phyloP scores from a whole-genome alignment of 805 yeast species.

The Wickerhamomyces sydowiorum region DNA sequence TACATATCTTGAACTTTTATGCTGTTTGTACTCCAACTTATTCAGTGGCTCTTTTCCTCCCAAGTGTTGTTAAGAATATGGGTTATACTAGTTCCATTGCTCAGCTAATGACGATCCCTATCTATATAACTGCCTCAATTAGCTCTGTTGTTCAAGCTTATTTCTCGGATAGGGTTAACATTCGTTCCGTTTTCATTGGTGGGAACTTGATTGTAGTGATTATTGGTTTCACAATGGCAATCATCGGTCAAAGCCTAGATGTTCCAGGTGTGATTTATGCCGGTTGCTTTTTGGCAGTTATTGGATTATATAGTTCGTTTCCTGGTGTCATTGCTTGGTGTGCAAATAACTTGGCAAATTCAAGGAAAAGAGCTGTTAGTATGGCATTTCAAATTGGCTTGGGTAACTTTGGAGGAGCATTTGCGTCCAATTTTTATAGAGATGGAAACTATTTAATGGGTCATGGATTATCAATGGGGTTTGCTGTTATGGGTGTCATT shows the following conservation, averaged over 20 bases:
- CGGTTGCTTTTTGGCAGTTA: slow-evolving; percentile 25
- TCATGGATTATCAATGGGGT: slow-evolving; percentile 28
- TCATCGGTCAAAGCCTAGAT: slow-evolving; percentile 15
- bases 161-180: slow-evolving; percentile 11
- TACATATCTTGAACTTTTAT: slow-evolving; percentile 18
- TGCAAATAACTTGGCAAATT: slow-evolving; percentile 31
- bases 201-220: slow-evolving; percentile 25
- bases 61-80: slow-evolving; percentile 31
- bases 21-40: slow-evolving; percentile 25
- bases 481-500: slow-evolving; percentile 26
- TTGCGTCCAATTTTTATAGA: slow-evolving; percentile 29
- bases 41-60: slow-evolving; percentile 30
- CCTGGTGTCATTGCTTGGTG: slow-evolving; percentile 33
- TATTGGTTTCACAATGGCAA: slow-evolving; percentile 28
- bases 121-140: slow-evolving; percentile 26
- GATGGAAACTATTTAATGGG: slow-evolving; percentile 26
- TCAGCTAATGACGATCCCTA: slow-evolving; percentile 35
- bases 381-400: slow-evolving; percentile 34
- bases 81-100: slow-evolving; percentile 31
- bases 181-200: slow-evolving; percentile 25
- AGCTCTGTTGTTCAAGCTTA: slow-evolving; percentile 16
- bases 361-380: slow-evolving; percentile 32
- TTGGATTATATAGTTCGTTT: slow-evolving; percentile 27
- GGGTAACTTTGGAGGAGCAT: slow-evolving; percentile 34
- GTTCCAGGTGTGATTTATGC: slow-evolving; percentile 27